Base-by-base conservation (phyloP, 148 eudicot genomes). In the Suaeda aralocaspica region DNA sequence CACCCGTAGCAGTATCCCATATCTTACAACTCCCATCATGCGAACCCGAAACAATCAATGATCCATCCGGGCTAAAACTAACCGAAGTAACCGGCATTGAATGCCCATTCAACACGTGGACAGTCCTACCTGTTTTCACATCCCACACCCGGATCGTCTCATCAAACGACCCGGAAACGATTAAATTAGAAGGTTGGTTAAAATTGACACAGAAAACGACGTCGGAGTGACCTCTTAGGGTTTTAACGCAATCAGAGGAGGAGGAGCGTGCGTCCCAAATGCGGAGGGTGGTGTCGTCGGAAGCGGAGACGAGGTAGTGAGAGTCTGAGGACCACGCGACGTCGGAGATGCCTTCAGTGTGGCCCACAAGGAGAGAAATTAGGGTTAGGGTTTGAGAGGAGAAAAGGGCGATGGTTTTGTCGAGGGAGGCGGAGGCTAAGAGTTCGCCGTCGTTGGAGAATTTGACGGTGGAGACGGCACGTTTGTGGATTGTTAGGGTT, bases 61-160 rank as follows among this genome's bases (percentile, higher is more conserved):
- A 82, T 5, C 96, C 98, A n/a, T 94, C 98, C 22, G 86, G 76
- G 53, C 89, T 89, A 69, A 87, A 91, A 48, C 85, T 80, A 51
- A 91, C 98, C 0, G 89, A 80, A 3, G 97, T 94, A 13, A 94
- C 88, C 8, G 98, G 97, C 87, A 84, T 70, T 12, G 85, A 65
- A 58, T 94, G 98, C 0, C 85, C 98, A 9, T 57, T 31, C 18
- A 94, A 82, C 18, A 82, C 84, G 41, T 83, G 89, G 3, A 80
- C 60, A 1, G 71, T 34, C 39, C 78, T 72, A 18, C 98, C 96
- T 3, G 88, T 89, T 66, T 86, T 87, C 42, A 79, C 98, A 52
- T 94, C 97, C 98, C 98, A 94, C 53, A 94, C 87, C 80, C 99
- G 72, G 62, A 91, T 74, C 1, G 92, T 87, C 83, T 87, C 92